Conservation (phyloP, 768 basidiomycete species). For the Melanogaster broomeanus region DNA sequence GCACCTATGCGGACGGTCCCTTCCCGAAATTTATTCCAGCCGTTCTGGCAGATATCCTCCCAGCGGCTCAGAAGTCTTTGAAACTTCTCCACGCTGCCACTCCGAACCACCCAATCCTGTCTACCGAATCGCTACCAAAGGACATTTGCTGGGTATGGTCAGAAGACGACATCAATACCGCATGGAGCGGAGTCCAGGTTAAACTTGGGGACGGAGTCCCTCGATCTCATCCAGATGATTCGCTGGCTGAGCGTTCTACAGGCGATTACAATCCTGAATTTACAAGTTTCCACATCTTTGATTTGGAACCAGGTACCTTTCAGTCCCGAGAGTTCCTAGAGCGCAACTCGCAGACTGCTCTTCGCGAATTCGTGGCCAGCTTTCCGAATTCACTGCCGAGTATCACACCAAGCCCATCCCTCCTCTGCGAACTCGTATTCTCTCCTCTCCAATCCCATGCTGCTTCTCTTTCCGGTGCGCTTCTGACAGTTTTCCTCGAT, state of each 20-base stretch:
- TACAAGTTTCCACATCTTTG: constrained; percentile 55
- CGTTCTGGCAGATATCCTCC: constrained; percentile 51
- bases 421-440: constrained; percentile 65
- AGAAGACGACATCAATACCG: constrained; percentile 9
- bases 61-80: constrained; percentile 70
- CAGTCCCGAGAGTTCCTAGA: constrained; percentile 25
- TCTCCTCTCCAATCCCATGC: constrained; percentile 61
- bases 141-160: constrained; percentile 54
- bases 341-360: constrained; percentile 17
- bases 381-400: constrained; percentile 65
- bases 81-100: constrained; percentile 62
- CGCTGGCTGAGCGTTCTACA: not conserved
- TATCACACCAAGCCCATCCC: constrained; percentile 62
- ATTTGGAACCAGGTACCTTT: constrained; percentile 61
- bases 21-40: constrained; percentile 68
- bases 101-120: constrained; percentile 65
- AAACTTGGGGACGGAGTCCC: not conserved
- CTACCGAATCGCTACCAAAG: constrained; percentile 23
- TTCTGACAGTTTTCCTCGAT: constrained; percentile 68
- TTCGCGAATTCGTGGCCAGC: constrained; percentile 50
- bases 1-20: constrained; percentile 38
- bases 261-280: constrained; percentile 38
- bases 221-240: not conserved
- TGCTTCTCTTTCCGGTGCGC: constrained; percentile 61
- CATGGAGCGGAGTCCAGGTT: constrained; percentile 7